Evolutionary conservation across 495 filamentous ascomycete genomes (phyloP).

Genomic region (Annulohypoxylon moriforme): DNA sequence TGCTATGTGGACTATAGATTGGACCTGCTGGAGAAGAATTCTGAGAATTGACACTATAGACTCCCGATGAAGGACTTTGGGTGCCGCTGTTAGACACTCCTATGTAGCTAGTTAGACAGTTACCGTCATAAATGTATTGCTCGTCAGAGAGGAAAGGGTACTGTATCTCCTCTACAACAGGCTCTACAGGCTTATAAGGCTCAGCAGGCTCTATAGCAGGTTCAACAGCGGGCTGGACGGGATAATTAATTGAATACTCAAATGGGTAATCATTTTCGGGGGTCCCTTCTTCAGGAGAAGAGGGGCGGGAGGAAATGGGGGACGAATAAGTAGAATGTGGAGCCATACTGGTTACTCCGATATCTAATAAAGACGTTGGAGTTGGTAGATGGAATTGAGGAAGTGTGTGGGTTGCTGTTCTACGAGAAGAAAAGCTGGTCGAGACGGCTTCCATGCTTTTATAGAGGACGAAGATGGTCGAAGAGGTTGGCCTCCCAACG

Average conservation of each 20-base stretch:
- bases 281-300: background rate
- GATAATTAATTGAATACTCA: no score
- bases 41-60: constrained; percentile 65
- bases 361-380: constrained; percentile 41
- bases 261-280: background rate
- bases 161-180: background rate
- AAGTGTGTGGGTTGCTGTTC: constrained; percentile 46
- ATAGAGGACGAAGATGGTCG: background rate
- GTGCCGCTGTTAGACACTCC: constrained; percentile 67
- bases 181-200: background rate
- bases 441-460: constrained; percentile 48
- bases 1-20: constrained; percentile 57
- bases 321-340: constrained; percentile 13
- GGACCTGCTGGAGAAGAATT: constrained; percentile 61
- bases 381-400: constrained; percentile 47
- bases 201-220: no score
- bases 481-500: constrained; percentile 6
- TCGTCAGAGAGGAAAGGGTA: background rate
- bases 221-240: no score
- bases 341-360: constrained; percentile 47
- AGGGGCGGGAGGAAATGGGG: background rate
- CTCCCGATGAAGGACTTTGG: constrained; percentile 69
- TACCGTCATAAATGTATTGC: constrained; percentile 30
- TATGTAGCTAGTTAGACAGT: constrained; percentile 59
- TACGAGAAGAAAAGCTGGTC: constrained; percentile 48